Evolutionary conservation across 2,329 filamentous ascomycete genomes (phyloP).

Genomic region (Penicillium sp.): DNA sequence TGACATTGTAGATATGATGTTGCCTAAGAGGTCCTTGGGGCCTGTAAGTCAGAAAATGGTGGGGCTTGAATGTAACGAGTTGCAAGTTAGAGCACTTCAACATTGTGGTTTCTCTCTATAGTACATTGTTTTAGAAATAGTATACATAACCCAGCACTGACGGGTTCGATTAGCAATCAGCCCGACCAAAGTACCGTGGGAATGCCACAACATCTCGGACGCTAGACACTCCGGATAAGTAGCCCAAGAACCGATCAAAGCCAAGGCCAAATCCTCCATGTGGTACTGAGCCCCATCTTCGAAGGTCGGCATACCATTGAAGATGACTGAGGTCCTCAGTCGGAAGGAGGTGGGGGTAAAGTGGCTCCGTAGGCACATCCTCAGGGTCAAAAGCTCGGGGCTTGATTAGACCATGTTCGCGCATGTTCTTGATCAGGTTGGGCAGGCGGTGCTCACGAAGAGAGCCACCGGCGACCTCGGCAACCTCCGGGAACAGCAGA

Average conservation of each 20-base stretch:
- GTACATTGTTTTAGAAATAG: conserved; percentile 15
- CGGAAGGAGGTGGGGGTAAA: conserved; percentile 39
- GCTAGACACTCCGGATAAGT: conserved; percentile 77
- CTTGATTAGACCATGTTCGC: conserved; percentile 61
- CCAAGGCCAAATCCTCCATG: conserved; percentile 90
- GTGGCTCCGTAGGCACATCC: conserved; percentile 10
- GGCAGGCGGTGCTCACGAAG: conserved; percentile 79
- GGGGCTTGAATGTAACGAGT: background rate
- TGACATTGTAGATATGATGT: background rate
- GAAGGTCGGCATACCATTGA: conserved; percentile 85
- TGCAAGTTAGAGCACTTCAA: background rate
- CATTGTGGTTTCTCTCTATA: conserved; percentile 9
- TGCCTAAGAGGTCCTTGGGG: background rate
- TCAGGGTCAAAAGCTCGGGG: conserved; percentile 23
- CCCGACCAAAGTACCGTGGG: conserved; percentile 65
- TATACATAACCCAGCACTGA: conserved; percentile 12
- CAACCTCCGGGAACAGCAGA: conserved; percentile 79
- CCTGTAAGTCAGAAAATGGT: background rate
- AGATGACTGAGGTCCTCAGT: conserved; percentile 53
- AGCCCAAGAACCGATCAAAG: conserved; percentile 82
- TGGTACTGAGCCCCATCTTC: conserved; percentile 86
- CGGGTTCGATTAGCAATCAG: conserved; percentile 44
- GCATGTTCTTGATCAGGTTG: conserved; percentile 70
- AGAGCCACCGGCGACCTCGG: conserved; percentile 84
- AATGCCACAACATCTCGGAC: conserved; percentile 85